A percentile compares a stretch with the other conserved stretches of the same genome.
Evolutionary conservation across 345 rosid genomes (phyloP).

Genomic region (Pelargonium nanum): DNA sequence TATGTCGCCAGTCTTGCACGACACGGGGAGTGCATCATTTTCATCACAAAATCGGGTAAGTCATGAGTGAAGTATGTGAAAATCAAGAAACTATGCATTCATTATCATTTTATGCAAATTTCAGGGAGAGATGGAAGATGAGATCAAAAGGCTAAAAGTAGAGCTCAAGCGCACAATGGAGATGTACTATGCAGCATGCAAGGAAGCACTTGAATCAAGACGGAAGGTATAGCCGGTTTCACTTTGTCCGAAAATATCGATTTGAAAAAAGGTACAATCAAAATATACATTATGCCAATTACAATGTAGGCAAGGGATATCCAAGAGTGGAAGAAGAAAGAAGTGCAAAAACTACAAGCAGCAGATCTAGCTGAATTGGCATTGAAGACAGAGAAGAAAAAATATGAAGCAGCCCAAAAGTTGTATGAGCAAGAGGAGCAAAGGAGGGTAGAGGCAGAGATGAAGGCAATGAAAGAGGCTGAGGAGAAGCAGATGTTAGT

Average conservation of each 20-base stretch:
- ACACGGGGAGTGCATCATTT: neutral
- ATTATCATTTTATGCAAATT: too few species aligned
- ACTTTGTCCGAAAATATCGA: too few species aligned
- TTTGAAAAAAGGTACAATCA: too few species aligned
- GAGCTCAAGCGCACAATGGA: conserved; percentile 18
- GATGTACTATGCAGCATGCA: conserved; percentile 18
- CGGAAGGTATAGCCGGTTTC: conserved; percentile 9
- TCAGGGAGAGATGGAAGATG: neutral
- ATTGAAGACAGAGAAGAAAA: conserved; percentile 2
- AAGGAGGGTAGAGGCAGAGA: too few species aligned
- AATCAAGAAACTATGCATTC: too few species aligned
- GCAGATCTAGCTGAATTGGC: neutral
- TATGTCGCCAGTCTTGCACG: neutral
- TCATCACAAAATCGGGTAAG: neutral
- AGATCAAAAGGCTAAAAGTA: neutral
- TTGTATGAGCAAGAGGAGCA: conserved; percentile 10
- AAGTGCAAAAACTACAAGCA: conserved; percentile 8
- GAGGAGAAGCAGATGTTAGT: conserved; percentile 5
- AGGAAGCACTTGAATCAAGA: conserved; percentile 14
- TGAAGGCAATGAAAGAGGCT: too few species aligned
- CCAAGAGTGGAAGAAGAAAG: conserved; percentile 13
- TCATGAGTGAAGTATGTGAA: neutral
- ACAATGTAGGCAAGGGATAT: conserved; percentile 13
- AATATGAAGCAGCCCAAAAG: conserved; percentile 1
- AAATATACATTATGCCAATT: too few species aligned